phyloP scores from a whole-genome alignment of 306 rosid species.

The Trichosanthes truncata region DNA sequence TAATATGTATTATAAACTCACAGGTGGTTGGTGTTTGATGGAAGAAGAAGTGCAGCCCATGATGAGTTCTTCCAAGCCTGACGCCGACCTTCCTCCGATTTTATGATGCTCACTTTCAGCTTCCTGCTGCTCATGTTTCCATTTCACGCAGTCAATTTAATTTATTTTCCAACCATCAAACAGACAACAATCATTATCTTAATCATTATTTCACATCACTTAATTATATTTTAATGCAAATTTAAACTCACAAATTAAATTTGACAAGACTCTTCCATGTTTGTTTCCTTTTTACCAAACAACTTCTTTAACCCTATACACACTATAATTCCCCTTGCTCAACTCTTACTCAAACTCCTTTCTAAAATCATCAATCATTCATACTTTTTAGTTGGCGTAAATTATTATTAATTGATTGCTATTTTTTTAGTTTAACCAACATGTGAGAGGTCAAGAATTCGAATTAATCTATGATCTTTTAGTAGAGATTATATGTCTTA shows the following conservation, averaged over 20 bases:
- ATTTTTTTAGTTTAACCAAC: no score
- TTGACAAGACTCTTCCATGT: not conserved
- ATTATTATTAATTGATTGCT: no score
- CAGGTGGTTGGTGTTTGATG: slow-evolving; percentile 48
- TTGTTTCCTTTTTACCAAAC: not conserved
- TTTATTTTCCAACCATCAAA: not conserved
- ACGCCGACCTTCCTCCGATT: slow-evolving; percentile 70
- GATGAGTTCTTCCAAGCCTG: slow-evolving; percentile 96
- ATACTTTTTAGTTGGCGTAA: no score
- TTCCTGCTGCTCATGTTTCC: slow-evolving; percentile 14
- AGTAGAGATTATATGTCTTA: no score
- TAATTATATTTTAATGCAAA: no score
- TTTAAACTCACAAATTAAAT: not conserved
- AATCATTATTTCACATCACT: not conserved
- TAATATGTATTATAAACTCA: slow-evolving; percentile 14
- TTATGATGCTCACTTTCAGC: slow-evolving; percentile 63
- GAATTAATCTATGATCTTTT: no score
- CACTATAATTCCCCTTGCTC: not conserved
- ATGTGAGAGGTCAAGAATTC: no score
- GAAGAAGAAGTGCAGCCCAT: slow-evolving; percentile 94
- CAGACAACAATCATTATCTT: slow-evolving; percentile 4
- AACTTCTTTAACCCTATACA: not conserved
- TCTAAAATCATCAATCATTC: not conserved
- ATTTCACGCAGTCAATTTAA: not conserved
- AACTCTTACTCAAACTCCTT: not conserved